Evolutionary conservation across 768 basidiomycete species (phyloP).

Genomic region (Leucocoprinus birnbaumii): DNA sequence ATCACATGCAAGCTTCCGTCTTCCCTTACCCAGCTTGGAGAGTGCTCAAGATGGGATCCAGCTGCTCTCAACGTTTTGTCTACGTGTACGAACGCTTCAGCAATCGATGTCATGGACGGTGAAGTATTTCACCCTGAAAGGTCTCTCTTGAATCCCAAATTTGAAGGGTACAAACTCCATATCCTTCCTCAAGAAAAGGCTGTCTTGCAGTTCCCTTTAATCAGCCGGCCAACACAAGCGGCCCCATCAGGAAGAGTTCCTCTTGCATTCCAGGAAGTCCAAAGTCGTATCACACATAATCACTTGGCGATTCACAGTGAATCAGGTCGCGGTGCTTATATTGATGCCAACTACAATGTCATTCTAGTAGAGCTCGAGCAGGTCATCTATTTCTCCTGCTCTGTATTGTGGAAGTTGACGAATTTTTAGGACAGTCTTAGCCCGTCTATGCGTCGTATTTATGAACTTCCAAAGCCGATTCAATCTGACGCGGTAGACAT

Average conservation of each 20-base stretch:
- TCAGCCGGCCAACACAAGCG: constrained; percentile 55
- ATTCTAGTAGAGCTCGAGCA: constrained; percentile 53
- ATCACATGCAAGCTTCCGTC: neutral
- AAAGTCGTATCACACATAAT: constrained; percentile 82
- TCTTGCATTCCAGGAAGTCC: constrained; percentile 77
- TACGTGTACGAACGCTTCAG: neutral
- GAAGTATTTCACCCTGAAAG: constrained; percentile 41
- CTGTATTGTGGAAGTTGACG: constrained; percentile 6
- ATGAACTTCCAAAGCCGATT: constrained; percentile 57
- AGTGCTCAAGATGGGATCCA: neutral
- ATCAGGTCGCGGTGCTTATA: constrained; percentile 53
- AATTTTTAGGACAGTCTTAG: constrained; percentile 36
- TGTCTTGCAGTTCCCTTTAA: constrained; percentile 48
- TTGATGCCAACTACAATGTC: constrained; percentile 63
- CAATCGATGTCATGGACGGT: neutral
- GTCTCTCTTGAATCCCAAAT: constrained; percentile 71
- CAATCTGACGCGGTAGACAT: constrained; percentile 28
- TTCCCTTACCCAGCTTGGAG: neutral
- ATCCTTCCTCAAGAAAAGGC: constrained; percentile 55
- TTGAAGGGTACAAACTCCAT: constrained; percentile 81
- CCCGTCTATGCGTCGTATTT: constrained; percentile 55
- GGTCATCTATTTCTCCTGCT: constrained; percentile 40
- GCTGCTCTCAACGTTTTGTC: neutral
- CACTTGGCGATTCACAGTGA: constrained; percentile 57
- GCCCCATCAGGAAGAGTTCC: constrained; percentile 58